Conservation (phyloP, 495 filamentous ascomycete species). For the Penicillium cataractarum region DNA sequence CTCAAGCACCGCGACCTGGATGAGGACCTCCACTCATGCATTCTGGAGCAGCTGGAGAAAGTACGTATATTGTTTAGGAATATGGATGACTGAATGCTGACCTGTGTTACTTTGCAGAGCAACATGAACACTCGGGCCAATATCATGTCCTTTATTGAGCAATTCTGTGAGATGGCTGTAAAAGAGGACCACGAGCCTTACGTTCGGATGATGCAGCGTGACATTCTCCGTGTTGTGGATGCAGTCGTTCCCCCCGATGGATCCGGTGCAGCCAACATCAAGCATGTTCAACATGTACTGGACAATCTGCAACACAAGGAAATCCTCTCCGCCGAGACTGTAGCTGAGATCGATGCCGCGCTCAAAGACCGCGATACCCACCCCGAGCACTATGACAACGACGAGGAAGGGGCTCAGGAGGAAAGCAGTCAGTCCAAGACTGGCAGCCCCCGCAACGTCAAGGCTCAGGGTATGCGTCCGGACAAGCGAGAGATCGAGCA, state of each 20-base stretch:
- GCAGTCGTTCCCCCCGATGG: conserved; percentile 81
- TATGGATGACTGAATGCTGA: neutral
- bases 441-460: too few species aligned
- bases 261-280: conserved; percentile 89
- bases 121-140: conserved; percentile 97
- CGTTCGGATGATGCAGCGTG: conserved; percentile 90
- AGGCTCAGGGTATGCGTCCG: conserved; percentile 58
- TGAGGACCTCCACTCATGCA: conserved; percentile 96
- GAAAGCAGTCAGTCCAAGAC: conserved; percentile 32
- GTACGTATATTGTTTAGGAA: conserved; percentile 43
- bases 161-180: conserved; percentile 83
- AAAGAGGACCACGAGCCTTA: conserved; percentile 76
- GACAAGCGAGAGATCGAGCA: conserved; percentile 92
- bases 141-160: conserved; percentile 98
- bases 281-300: conserved; percentile 83
- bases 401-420: conserved; percentile 37
- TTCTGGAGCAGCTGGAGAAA: conserved; percentile 89
- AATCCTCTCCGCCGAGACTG: conserved; percentile 67
- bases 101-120: conserved; percentile 54
- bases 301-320: conserved; percentile 66
- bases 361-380: conserved; percentile 72
- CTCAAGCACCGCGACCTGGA: conserved; percentile 89
- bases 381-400: conserved; percentile 43
- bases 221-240: conserved; percentile 87
- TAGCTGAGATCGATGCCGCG: conserved; percentile 76